phyloP scores from a whole-genome alignment of 345 rosid species.

The Camelina neglecta region DNA sequence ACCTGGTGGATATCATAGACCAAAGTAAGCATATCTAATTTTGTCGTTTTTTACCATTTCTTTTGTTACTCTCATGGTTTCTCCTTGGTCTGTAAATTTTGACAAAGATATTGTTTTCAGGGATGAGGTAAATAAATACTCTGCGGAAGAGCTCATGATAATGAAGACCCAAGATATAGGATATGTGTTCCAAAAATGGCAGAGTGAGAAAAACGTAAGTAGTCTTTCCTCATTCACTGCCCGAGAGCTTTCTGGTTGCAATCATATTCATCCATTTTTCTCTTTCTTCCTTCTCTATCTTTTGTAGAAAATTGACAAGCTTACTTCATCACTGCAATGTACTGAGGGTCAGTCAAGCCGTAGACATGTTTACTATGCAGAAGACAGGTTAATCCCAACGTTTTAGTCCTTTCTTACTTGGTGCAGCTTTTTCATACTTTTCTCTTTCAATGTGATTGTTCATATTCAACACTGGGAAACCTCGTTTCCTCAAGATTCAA shows the following conservation, averaged over 20 bases:
- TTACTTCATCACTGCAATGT: constrained; percentile 69
- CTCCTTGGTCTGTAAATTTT: not conserved
- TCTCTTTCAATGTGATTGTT: not conserved
- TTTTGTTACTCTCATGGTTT: constrained; percentile 4
- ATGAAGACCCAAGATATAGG: constrained; percentile 97
- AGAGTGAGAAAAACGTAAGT: constrained; percentile 76
- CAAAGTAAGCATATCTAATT: constrained; percentile 52
- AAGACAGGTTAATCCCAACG: constrained; percentile 64
- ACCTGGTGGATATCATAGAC: constrained; percentile 61
- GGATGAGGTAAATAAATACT: constrained; percentile 72
- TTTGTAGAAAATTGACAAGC: constrained; percentile 85
- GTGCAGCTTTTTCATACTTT: not conserved
- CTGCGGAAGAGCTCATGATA: constrained; percentile 74
- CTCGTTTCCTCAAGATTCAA: not conserved
- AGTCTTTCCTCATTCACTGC: not conserved
- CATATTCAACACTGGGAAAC: not conserved
- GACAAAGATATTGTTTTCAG: constrained; percentile 45
- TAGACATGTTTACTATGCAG: constrained; percentile 73
- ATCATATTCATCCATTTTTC: not conserved
- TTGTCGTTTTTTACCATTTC: not conserved
- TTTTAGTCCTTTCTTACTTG: not conserved
- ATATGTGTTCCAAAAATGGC: constrained; percentile 79
- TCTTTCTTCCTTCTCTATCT: constrained; percentile 15
- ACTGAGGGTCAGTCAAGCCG: constrained; percentile 54
- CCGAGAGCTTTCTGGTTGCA: constrained; percentile 7